Conservation (phyloP, 1,284 basidiomycete genomes). For the Trametes hirsuta region DNA sequence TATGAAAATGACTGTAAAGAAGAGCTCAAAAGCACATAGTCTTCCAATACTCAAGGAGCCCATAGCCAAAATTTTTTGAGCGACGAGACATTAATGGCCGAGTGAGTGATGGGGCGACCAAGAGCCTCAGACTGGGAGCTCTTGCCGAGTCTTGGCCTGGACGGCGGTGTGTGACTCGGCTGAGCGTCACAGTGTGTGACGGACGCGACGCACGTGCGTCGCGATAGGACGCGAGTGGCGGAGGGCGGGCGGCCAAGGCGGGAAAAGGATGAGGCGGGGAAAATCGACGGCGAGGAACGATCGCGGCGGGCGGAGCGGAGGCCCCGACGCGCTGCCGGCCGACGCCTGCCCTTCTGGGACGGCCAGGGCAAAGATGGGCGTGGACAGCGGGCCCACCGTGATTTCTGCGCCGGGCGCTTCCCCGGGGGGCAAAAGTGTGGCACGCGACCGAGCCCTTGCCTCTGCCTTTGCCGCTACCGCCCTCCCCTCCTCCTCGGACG, state of each 20-base stretch:
- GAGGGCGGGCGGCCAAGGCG: conserved; percentile 1
- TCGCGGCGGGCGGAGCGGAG: background rate
- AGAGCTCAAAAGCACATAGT: no score
- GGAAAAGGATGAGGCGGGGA: background rate
- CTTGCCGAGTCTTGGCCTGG: background rate
- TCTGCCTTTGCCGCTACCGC: background rate
- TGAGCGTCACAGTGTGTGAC: background rate
- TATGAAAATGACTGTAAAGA: no score
- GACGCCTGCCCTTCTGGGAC: background rate
- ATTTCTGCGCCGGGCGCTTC: conserved; percentile 6
- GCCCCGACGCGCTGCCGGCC: background rate
- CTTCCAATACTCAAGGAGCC: no score
- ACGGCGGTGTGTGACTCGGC: background rate
- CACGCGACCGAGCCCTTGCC: conserved; percentile 13
- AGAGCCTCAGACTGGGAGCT: no score
- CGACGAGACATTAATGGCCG: no score
- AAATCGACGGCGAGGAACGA: background rate
- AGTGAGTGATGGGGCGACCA: no score
- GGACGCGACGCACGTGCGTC: conserved; percentile 11
- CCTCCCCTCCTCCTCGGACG: conserved; percentile 3
- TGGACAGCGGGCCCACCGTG: background rate
- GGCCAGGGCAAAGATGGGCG: background rate
- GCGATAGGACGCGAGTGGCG: conserved; percentile 16
- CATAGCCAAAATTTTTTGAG: no score
- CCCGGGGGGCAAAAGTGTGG: conserved; percentile 10